phyloP scores from a whole-genome alignment of 495 filamentous ascomycete genomes.

The Xylaria grammica region DNA sequence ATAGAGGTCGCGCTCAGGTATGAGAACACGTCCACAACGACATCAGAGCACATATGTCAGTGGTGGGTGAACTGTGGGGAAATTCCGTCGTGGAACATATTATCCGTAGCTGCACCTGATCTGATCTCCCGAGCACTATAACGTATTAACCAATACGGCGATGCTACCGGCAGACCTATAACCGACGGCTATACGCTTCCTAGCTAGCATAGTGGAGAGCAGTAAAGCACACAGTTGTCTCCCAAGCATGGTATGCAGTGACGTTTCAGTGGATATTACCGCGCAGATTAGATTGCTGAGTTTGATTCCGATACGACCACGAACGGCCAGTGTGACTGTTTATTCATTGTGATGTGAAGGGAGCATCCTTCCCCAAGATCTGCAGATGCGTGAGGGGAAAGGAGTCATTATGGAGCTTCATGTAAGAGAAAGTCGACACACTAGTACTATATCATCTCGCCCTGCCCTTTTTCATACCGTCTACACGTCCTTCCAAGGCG shows the following conservation, averaged over 20 bases:
- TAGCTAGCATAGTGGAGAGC: not conserved
- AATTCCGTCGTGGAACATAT: not conserved
- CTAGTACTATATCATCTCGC: not conserved
- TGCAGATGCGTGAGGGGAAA: too few species aligned
- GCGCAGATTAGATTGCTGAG: too few species aligned
- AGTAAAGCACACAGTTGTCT: not conserved
- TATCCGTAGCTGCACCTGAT: slow-evolving; percentile 3
- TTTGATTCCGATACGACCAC: too few species aligned
- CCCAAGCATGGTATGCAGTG: too few species aligned
- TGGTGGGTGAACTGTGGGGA: slow-evolving; percentile 10
- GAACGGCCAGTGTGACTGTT: too few species aligned
- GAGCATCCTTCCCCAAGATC: too few species aligned
- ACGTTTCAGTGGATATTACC: too few species aligned
- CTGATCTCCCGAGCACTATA: too few species aligned
- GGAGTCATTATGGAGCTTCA: too few species aligned
- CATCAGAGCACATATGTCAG: not conserved
- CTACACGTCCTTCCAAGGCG: not conserved
- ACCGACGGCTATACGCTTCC: slow-evolving; percentile 5
- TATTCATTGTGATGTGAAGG: too few species aligned
- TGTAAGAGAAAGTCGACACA: not conserved
- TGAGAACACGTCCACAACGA: not conserved
- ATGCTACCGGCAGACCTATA: not conserved
- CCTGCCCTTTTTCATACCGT: not conserved
- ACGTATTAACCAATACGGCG: not conserved
- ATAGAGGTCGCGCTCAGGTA: not conserved